Base-by-base conservation (phyloP, 1,284 basidiomycete species). In the Heterobasidion occidentale region DNA sequence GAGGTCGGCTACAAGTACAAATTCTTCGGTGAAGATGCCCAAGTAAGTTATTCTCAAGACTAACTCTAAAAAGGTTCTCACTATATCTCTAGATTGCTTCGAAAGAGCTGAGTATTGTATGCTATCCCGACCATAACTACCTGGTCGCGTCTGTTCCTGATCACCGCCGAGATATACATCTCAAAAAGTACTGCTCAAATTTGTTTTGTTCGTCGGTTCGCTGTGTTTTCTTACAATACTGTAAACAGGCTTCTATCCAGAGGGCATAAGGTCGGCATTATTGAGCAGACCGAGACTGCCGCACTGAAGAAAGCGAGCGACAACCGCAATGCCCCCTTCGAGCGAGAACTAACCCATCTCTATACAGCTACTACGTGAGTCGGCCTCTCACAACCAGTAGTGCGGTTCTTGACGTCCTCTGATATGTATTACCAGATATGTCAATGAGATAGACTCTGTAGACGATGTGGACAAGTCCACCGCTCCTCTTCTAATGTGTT, bases 261-360 rank as follows among this genome's bases (percentile, higher is more conserved):
- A 55, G 95, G 95, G 0, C 79, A 94, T 68, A 92, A 93, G 71
- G 83, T 99, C 52, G 96, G 96, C 9, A 84, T 99, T 11, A 86
- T 97, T 1, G 81, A 87, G n/a, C 96, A 98, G 69, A 84, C 80
- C 3, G 96, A 99, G 72, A 98, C 96, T 0, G 92, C 96, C 0
- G 96, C 96, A 0, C 77, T 99, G 54, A 98, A 99, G 74, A 97
- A 95, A 68, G 85, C 80, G 3, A 81, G 93, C 56, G 90, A 93
- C 56, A 95, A 88, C 60, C 79, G 86, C 51, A 91, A 88, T 65
- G 78, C 82, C 0, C 86, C 91, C 0, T 99, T 99, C 65, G 83
- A 85, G 14, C 81, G 96, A 47, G 80, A 87, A 63, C 68, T 98
- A 3, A 90, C 88, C 0, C 81, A 88, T 60, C 71, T 97, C 48